Evolutionary conservation across 257 asterid genomes (phyloP).

Genomic region (Lycium barbarum): DNA sequence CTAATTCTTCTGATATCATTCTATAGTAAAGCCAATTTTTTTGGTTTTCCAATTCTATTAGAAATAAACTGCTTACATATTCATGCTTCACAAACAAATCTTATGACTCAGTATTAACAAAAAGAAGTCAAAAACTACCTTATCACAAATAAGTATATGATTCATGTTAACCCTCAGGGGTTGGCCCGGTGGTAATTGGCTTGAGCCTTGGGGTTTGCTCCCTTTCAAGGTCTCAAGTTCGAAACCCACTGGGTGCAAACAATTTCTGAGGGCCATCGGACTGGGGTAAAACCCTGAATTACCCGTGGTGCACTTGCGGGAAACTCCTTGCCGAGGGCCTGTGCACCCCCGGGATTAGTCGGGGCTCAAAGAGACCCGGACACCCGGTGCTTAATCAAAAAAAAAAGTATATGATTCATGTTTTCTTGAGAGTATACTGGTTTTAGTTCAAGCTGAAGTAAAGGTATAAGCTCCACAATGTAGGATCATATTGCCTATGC

Average conservation of each 20-base stretch:
- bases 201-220: too few relatives aligned
- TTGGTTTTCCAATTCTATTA: neutral
- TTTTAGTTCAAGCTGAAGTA: slow-evolving; percentile 1
- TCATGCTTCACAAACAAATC: neutral
- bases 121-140: neutral
- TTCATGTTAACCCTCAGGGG: too few relatives aligned
- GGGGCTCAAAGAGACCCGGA: too few relatives aligned
- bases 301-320: too few relatives aligned
- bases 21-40: neutral
- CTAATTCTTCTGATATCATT: neutral
- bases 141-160: neutral
- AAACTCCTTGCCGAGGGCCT: too few relatives aligned
- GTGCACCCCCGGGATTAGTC: too few relatives aligned
- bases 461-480: neutral
- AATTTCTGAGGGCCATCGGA: too few relatives aligned
- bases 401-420: neutral
- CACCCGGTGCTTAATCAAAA: too few relatives aligned
- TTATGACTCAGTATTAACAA: neutral
- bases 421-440: neutral
- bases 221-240: too few relatives aligned
- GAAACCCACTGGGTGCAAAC: too few relatives aligned
- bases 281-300: too few relatives aligned
- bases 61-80: neutral
- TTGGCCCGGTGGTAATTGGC: too few relatives aligned
- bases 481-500: neutral